Conservation (phyloP, 2,329 filamentous ascomycete genomes). For the Colletotrichum tabaci region DNA sequence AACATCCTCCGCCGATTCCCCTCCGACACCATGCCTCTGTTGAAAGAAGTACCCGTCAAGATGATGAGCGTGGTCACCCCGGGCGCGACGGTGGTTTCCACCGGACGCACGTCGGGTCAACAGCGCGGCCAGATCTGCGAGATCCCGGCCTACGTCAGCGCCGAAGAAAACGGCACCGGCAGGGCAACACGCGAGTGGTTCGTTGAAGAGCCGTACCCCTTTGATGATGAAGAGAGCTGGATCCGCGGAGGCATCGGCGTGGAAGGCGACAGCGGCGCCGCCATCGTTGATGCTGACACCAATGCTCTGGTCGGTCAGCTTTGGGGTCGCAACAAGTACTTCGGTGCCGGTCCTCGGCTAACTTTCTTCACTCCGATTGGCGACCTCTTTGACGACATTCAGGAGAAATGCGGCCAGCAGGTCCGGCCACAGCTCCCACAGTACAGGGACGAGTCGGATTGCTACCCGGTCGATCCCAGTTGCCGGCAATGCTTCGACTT, state of each 20-base stretch:
- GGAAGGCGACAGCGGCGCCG: conserved; percentile 61
- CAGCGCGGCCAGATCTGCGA: conserved; percentile 60
- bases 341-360: conserved; percentile 56
- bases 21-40: conserved; percentile 49
- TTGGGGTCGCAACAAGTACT: conserved; percentile 62
- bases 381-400: conserved; percentile 62
- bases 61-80: conserved; percentile 52
- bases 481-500: conserved; percentile 60
- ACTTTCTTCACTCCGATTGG: conserved; percentile 61
- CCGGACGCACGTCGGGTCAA: conserved; percentile 60
- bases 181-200: conserved; percentile 63
- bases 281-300: conserved; percentile 58
- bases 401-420: conserved; percentile 59
- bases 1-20: conserved; percentile 61
- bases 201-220: conserved; percentile 56
- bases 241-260: conserved; percentile 63
- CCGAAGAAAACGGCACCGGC: conserved; percentile 56
- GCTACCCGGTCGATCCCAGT: conserved; percentile 57
- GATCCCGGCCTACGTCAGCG: conserved; percentile 59
- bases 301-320: conserved; percentile 59
- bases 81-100: conserved; percentile 55
- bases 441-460: conserved; percentile 57
- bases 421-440: conserved; percentile 58
- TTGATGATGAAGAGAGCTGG: conserved; percentile 60
- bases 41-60: conserved; percentile 52